A percentile compares a stretch with the other conserved stretches of the same genome.
phyloP scores from a whole-genome alignment of 495 filamentous ascomycete genomes.

The Evernia prunastri region DNA sequence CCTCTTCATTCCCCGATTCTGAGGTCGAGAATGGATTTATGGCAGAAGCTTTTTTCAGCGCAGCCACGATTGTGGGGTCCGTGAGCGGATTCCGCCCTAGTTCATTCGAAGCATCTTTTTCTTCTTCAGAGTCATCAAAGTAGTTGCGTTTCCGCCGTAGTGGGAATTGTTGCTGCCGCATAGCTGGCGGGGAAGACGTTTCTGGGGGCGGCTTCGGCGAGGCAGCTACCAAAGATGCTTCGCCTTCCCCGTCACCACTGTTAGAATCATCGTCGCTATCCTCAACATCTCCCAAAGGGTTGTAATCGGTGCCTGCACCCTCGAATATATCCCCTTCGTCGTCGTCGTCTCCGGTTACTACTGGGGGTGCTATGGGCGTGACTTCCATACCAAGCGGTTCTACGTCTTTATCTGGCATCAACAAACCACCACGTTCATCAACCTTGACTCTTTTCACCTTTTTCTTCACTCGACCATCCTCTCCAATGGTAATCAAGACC shows the following conservation, averaged over 20 bases:
- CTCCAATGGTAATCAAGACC: constrained; percentile 77
- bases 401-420: constrained; percentile 59
- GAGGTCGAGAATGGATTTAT: constrained; percentile 49
- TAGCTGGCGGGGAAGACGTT: background rate
- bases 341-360: constrained; percentile 44
- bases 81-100: constrained; percentile 51
- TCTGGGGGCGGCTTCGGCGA: constrained; percentile 25
- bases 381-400: constrained; percentile 75
- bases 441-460: constrained; percentile 60
- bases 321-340: constrained; percentile 76
- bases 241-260: constrained; percentile 45
- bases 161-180: constrained; percentile 10
- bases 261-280: constrained; percentile 43
- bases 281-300: constrained; percentile 71
- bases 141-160: constrained; percentile 44
- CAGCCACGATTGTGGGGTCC: constrained; percentile 76
- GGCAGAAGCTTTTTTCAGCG: constrained; percentile 74
- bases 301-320: constrained; percentile 77
- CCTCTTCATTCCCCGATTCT: constrained; percentile 41
- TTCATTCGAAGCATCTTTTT: constrained; percentile 35
- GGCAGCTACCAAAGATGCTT: constrained; percentile 33
- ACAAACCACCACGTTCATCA: constrained; percentile 38
- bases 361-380: constrained; percentile 40
- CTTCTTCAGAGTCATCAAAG: constrained; percentile 42
- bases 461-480: constrained; percentile 79